Base-by-base conservation (phyloP, 1,139 yeast genomes). In the Casaregolazyma suthepensis region DNA sequence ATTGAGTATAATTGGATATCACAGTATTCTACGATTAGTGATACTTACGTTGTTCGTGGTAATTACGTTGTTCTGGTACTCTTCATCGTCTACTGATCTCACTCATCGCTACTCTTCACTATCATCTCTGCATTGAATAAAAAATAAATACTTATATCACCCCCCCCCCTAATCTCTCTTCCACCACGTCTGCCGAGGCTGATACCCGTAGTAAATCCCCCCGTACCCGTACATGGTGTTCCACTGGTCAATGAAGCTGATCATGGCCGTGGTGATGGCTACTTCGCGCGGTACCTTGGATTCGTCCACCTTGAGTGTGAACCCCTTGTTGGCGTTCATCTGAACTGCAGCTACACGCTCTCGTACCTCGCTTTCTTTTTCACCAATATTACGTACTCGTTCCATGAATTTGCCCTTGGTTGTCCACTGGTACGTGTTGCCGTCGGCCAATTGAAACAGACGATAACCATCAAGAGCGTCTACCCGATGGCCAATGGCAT, bases 221-320 rank as follows among this genome's bases (percentile, higher is more conserved):
- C 87, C 86, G 38, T 81, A 78, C 31, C 79, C 80, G 48, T 78
- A 66, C 57, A 72, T 71, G 17, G 87, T 82, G 62, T 80, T 82
- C 87, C 87, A 82, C 58, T 82, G 86, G 61, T 82, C 87, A 55
- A 82, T 76, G 63, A 71, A 77, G 46, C 84, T 80, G 59, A 81
- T 77, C 60, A 82, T 69, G 1, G 85, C 86, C 5, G 83, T 77
- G 40, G 81, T 71, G 35, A 82, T 63, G 0, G 84, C 87, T 69
- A 83, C 62, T 58, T 81, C 85, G 47, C 76, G 67, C 9, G 80
- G 74, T 44, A 82, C 76, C 61, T 80, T 77, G 29, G 75, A 55
- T 61, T 79, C 82, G 63, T 82, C 85, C 29, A 82, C 71, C 54
- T 66, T 68, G 46, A 83, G 65, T 19, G 79, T 78, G 65, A 81